Evolutionary conservation across 2,329 filamentous ascomycete species (phyloP).

Genomic region (Aspergillus floridensis): DNA sequence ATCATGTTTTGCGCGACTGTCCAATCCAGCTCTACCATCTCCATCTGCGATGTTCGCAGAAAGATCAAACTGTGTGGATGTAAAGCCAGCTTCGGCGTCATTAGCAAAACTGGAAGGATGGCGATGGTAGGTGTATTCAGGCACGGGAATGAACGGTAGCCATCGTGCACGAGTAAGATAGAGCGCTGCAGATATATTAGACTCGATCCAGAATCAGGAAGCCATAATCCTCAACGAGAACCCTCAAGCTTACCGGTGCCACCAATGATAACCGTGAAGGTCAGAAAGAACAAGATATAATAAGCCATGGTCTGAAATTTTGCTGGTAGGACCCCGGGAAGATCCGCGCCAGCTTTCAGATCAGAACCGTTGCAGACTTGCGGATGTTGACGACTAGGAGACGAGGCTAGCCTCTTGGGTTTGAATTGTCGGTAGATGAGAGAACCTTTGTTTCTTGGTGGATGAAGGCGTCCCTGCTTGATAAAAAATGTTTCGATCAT

Average conservation of each 20-base stretch:
- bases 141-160: constrained; percentile 66
- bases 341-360: background rate
- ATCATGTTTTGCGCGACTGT: constrained; percentile 75
- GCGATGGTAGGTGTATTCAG: constrained; percentile 69
- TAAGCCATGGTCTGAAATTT: constrained; percentile 60
- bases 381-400: too few species aligned
- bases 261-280: constrained; percentile 67
- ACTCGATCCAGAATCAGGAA: background rate
- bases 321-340: background rate
- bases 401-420: background rate
- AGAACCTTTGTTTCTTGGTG: too few species aligned
- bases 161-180: constrained; percentile 79
- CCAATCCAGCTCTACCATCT: constrained; percentile 76
- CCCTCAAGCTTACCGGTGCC: constrained; percentile 60
- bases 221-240: background rate
- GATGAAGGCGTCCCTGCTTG: too few species aligned
- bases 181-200: constrained; percentile 51
- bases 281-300: constrained; percentile 73
- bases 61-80: constrained; percentile 79
- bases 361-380: too few species aligned
- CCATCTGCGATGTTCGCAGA: constrained; percentile 73
- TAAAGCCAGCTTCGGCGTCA: constrained; percentile 85
- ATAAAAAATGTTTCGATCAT: too few species aligned
- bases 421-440: background rate
- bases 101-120: constrained; percentile 74